Conservation (phyloP, 2,329 filamentous ascomycete genomes). For the Bipolaris bicolor region DNA sequence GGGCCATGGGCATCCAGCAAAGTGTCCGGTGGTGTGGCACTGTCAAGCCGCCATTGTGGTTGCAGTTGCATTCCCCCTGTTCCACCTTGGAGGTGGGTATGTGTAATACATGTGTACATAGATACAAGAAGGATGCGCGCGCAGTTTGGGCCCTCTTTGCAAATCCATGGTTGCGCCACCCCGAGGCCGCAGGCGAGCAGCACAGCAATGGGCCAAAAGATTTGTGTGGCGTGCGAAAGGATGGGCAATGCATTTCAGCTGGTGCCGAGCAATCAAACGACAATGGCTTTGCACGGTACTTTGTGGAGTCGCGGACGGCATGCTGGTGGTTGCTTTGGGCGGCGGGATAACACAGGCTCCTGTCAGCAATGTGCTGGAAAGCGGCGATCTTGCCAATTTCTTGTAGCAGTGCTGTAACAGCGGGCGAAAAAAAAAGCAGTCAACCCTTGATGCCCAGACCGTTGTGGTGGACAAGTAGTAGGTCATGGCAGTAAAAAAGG, state of each 20-base stretch:
- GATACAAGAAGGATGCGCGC: constrained; percentile 2
- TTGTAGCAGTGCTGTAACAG: constrained; percentile 2
- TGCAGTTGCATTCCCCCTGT: constrained; percentile 34
- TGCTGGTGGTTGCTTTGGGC: constrained; percentile 19
- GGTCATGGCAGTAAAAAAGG: background rate
- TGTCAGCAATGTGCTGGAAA: constrained; percentile 7
- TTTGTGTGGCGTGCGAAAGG: background rate
- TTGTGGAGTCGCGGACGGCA: constrained; percentile 8
- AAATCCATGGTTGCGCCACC: background rate
- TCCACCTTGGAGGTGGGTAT: constrained; percentile 27
- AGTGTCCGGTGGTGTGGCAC: constrained; percentile 46
- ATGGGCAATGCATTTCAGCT: background rate
- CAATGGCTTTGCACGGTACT: constrained; percentile 11
- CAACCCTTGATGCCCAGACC: background rate
- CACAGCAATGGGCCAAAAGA: background rate
- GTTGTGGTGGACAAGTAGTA: background rate
- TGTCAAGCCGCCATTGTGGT: constrained; percentile 43
- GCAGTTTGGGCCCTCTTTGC: background rate
- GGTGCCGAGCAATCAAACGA: constrained; percentile 10
- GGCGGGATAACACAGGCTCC: constrained; percentile 16
- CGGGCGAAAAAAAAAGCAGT: constrained; percentile 12
- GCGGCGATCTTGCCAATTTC: constrained; percentile 5
- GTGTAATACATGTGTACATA: no score
- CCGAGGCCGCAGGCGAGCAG: background rate
- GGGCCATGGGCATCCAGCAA: constrained; percentile 33